Evolutionary conservation across 495 filamentous ascomycete genomes (phyloP).

Genomic region (Polyplosphaeria fusca): DNA sequence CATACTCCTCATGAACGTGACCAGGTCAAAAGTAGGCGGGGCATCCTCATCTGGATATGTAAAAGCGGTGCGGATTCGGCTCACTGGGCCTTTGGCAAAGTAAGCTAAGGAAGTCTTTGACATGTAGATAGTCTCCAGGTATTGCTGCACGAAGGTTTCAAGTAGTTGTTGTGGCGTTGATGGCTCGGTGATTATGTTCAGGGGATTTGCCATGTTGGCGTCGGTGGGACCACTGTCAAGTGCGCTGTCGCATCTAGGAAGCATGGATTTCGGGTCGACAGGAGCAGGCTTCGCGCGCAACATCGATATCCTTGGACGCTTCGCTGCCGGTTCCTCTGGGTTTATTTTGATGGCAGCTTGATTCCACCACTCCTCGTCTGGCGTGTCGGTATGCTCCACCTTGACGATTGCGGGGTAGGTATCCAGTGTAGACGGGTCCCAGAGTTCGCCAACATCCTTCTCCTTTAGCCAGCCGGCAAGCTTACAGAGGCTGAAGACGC

Average conservation of each 20-base stretch:
- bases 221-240: neutral
- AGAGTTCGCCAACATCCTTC: conserved; percentile 36
- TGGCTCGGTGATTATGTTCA: neutral
- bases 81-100: conserved; percentile 92
- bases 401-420: neutral
- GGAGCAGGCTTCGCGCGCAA: conserved; percentile 8
- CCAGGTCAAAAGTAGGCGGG: conserved; percentile 49
- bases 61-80: conserved; percentile 78
- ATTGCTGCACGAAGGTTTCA: conserved; percentile 69
- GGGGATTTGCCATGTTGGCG: neutral
- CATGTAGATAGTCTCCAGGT: conserved; percentile 83
- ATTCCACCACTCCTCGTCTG: conserved; percentile 27
- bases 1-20: conserved; percentile 66
- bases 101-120: conserved; percentile 94
- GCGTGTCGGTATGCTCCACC: neutral
- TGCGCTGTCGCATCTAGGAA: too few species aligned
- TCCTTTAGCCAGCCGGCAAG: conserved; percentile 64
- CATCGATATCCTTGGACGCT: conserved; percentile 27
- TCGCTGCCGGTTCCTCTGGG: conserved; percentile 7
- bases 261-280: neutral
- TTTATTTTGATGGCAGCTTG: conserved; percentile 11
- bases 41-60: conserved; percentile 52
- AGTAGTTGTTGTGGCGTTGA: conserved; percentile 56
- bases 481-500: conserved; percentile 68
- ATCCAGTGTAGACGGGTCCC: conserved; percentile 23